Evolutionary conservation across 2,329 filamentous ascomycete species (phyloP), one percentile per base, ranked within the genome.

Genomic region (Pseudopyrenochaeta lycopersici): DNA sequence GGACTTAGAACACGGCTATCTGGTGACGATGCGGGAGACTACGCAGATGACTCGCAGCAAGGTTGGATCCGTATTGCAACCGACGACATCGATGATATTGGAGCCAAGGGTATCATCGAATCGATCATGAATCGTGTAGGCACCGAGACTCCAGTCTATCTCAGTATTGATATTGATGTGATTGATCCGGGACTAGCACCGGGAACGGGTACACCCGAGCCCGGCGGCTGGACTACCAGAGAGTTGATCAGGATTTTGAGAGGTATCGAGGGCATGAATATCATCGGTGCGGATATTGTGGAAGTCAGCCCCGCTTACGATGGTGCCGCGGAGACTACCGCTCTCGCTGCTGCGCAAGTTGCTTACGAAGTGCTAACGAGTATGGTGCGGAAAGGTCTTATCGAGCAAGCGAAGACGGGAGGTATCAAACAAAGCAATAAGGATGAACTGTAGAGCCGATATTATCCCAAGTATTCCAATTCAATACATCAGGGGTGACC

Each of bases 261-360:
- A 29, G 92, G 91, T 0, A 84, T 97, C 36, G 92, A 97, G 78
- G 85, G 81, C 0, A 74, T 97, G 72, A 96, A 97, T 70, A 78
- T 97, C 3, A 90, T 97, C 3, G 93, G 92, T 1, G 93, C 92
- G 0, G 93, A 97, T 76, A 85, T 97, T 43, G 93, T 97, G 4
- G 93, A 97, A 81, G 91, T 96, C 7, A 87, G 89, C 38, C 92
- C 92, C 0, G 90, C 90, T 11, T 97, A 96, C 71, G 91, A 97
- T 80, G 88, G 89, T 10, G 80, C 80, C 6, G 90, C 88, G 1
- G 92, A 96, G 79, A 88, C 88, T 68, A 97, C 92, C 33, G 90
- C 91, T 11, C 77, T 96, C 60, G 91, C 91, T 14, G 92, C 87
- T 2, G 91, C 91, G 35, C 92, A 96, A 81, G 85, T 96, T 33